Conservation (phyloP, 768 basidiomycete species). For the Trametes maxima region DNA sequence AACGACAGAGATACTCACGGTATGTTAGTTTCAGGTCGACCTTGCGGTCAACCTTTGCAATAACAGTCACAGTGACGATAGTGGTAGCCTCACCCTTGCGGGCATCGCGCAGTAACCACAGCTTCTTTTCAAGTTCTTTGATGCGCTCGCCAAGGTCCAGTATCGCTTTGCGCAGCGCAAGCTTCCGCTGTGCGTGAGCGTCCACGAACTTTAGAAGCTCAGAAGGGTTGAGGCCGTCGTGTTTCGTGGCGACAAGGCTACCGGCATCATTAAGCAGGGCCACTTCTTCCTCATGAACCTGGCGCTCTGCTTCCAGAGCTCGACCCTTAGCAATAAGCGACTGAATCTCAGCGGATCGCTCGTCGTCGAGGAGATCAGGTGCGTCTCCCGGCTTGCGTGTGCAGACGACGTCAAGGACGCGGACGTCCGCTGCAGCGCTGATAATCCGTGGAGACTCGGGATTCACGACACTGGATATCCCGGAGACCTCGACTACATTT, state of each 20-base stretch:
- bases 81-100: constrained; percentile 9
- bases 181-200: constrained; percentile 42
- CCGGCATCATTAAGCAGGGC: constrained; percentile 48
- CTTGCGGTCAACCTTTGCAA: constrained; percentile 4
- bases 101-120: not conserved
- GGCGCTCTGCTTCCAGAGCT: constrained; percentile 41
- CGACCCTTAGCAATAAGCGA: constrained; percentile 38
- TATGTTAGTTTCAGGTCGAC: constrained; percentile 55
- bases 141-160: constrained; percentile 44
- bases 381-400: constrained; percentile 25
- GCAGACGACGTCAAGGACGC: constrained; percentile 60
- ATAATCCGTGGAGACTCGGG: constrained; percentile 55
- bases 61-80: constrained; percentile 1
- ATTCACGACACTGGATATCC: constrained; percentile 54
- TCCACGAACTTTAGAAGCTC: constrained; percentile 46
- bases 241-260: constrained; percentile 47
- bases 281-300: constrained; percentile 44
- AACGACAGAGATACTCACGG: constrained; percentile 1
- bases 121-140: constrained; percentile 26
- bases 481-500: constrained; percentile 52
- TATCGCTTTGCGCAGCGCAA: constrained; percentile 39
- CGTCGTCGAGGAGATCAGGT: constrained; percentile 34
- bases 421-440: constrained; percentile 45
- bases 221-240: constrained; percentile 22
- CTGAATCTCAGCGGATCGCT: constrained; percentile 34